Evolutionary conservation across 164 flowering plant species (phyloP).

Genomic region (Berberis thunbergii): DNA sequence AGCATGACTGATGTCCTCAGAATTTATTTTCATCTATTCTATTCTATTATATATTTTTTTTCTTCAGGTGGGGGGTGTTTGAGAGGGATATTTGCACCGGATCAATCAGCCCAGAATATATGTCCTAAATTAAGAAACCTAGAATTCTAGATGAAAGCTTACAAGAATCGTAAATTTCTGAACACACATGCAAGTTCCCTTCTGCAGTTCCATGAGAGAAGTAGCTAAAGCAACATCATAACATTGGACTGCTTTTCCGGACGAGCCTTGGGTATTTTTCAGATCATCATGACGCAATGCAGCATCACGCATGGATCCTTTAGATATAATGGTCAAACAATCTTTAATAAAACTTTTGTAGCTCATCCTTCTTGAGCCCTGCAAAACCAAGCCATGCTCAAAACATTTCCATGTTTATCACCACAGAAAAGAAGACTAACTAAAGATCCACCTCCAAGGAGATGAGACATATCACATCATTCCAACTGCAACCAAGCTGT

Average conservation of each 20-base stretch:
- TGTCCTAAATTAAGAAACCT: neutral
- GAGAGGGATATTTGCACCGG: no score
- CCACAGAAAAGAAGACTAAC: neutral
- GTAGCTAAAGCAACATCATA: conserved; percentile 26
- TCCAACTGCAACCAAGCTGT: neutral
- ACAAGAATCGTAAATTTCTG: conserved; percentile 57
- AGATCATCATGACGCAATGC: conserved; percentile 8
- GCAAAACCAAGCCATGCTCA: conserved; percentile 8
- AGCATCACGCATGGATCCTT: conserved; percentile 17
- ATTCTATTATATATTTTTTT: no score
- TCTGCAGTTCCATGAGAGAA: conserved; percentile 39
- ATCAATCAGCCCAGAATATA: no score
- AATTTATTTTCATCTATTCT: no score
- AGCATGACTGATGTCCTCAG: neutral
- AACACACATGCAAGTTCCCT: conserved; percentile 31
- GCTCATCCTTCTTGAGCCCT: conserved; percentile 65
- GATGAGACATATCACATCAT: neutral
- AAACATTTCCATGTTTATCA: neutral
- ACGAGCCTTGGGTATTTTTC: conserved; percentile 10
- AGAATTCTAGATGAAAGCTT: conserved; percentile 9
- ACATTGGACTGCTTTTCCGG: conserved; percentile 10
- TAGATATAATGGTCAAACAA: conserved; percentile 37
- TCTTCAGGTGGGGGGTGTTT: no score
- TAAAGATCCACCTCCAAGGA: neutral
- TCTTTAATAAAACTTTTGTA: conserved; percentile 56